Conservation (phyloP, 164 flowering plant species). For the Cinnamomum micranthum region DNA sequence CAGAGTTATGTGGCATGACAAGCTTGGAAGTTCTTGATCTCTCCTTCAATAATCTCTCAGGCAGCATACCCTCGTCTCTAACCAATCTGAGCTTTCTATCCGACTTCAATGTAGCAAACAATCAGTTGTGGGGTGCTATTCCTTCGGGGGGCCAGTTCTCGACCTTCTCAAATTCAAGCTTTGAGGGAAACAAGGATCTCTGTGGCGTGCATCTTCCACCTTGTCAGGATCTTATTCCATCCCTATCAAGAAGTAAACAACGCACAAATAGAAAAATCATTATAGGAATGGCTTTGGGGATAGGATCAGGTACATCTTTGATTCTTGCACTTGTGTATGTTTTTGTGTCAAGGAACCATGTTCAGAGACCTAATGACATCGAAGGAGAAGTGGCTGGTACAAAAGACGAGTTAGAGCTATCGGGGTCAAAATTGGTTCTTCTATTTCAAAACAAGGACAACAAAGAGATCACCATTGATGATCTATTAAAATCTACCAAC, state of each 20-base stretch:
- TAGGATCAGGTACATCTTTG: slow-evolving; percentile 40
- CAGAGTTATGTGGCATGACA: slow-evolving; percentile 12
- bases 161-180: slow-evolving; percentile 67
- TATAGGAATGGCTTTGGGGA: slow-evolving; percentile 23
- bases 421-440: slow-evolving; percentile 34
- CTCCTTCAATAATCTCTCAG: slow-evolving; percentile 19
- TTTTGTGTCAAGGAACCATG: slow-evolving; percentile 23
- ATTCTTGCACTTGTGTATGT: slow-evolving; percentile 27
- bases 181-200: slow-evolving; percentile 70
- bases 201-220: slow-evolving; percentile 32
- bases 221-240: background rate
- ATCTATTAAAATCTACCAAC: slow-evolving; percentile 54
- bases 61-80: slow-evolving; percentile 19
- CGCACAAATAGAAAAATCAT: slow-evolving; percentile 31
- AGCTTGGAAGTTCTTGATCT: slow-evolving; percentile 22
- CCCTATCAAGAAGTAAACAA: slow-evolving; percentile 23
- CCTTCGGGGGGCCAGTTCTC: slow-evolving; percentile 56
- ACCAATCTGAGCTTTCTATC: slow-evolving; percentile 21
- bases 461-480: slow-evolving; percentile 51
- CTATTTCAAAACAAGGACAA: slow-evolving; percentile 43
- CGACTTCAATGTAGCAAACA: slow-evolving; percentile 42
- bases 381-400: slow-evolving; percentile 23
- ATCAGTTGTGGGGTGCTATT: slow-evolving; percentile 47
- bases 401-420: slow-evolving; percentile 25
- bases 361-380: slow-evolving; percentile 25